phyloP scores from a whole-genome alignment of 2,329 filamentous ascomycete genomes.

The Rhinocladiella mackenziei region DNA sequence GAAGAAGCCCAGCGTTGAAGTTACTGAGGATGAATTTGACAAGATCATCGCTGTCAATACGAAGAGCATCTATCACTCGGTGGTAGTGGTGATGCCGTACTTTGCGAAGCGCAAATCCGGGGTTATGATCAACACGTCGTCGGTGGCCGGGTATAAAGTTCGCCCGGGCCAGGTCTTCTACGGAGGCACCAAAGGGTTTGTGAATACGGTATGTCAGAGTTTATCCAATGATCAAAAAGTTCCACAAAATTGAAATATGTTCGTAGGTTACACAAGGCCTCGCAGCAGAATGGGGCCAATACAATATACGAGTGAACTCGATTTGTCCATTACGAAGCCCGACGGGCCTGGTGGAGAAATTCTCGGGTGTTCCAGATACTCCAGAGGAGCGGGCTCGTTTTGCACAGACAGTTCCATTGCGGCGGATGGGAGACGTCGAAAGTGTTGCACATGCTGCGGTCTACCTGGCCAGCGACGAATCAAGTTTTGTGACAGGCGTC shows the following conservation, averaged over 20 bases:
- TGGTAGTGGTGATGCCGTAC: conserved; percentile 17
- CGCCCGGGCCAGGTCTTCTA: conserved; percentile 22
- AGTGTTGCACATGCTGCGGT: conserved; percentile 69
- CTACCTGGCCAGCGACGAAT: conserved; percentile 68
- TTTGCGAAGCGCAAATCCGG: conserved; percentile 13
- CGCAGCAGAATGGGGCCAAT: conserved; percentile 67
- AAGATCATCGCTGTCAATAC: conserved; percentile 46
- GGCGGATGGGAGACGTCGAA: conserved; percentile 42
- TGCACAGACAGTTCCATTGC: conserved; percentile 41
- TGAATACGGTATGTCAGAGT: conserved; percentile 59
- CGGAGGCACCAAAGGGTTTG: conserved; percentile 64
- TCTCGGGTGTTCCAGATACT: conserved; percentile 41
- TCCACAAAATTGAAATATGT: not conserved
- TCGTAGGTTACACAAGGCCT: conserved; percentile 37
- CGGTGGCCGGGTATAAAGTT: conserved; percentile 16
- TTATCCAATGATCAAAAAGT: not conserved
- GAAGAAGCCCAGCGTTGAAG: conserved; percentile 39
- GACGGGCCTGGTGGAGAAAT: conserved; percentile 54
- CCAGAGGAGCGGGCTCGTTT: conserved; percentile 43
- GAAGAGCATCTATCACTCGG: conserved; percentile 21
- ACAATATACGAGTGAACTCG: conserved; percentile 68
- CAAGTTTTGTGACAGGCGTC: conserved; percentile 57
- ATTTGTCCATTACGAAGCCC: conserved; percentile 62
- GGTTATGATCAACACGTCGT: conserved; percentile 21
- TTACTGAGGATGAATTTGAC: conserved; percentile 46